These are phyloP conservation scores for Penicillium canariense DNA, from an alignment of 495 filamentous ascomycete genomes.

Conservation along the genomic window DNA sequence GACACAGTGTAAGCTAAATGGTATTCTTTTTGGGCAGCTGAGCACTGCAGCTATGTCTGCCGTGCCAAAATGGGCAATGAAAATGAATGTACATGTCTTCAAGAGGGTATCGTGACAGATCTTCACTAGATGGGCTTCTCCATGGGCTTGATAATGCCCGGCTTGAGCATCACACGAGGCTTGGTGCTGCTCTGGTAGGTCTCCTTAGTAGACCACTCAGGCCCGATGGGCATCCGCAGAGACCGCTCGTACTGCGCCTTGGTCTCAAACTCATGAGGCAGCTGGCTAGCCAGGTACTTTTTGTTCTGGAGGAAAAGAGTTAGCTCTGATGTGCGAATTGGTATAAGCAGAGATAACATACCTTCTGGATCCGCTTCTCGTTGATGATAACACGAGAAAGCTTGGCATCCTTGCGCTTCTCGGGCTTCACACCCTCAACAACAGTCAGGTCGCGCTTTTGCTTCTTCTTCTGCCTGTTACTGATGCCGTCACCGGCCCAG, in stretches of 20 bases:
- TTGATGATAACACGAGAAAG: conserved; percentile 85
- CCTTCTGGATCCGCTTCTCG: conserved; percentile 89
- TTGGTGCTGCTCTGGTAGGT: conserved; percentile 87
- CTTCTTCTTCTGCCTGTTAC: conserved; percentile 58
- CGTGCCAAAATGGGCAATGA: background rate
- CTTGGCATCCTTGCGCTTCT: conserved; percentile 77
- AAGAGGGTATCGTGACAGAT: conserved; percentile 5
- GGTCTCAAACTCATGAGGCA: conserved; percentile 86
- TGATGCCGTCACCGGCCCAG: conserved; percentile 81
- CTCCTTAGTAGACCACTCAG: conserved; percentile 93
- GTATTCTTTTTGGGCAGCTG: conserved; percentile 6
- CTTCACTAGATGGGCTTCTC: conserved; percentile 65
- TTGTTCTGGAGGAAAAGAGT: conserved; percentile 58
- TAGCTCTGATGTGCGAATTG: conserved; percentile 13
- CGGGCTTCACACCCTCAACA: conserved; percentile 71
- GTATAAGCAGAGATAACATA: conserved; percentile 34
- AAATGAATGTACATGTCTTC: conserved; percentile 11
- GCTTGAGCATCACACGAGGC: conserved; percentile 88
- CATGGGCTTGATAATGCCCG: conserved; percentile 88
- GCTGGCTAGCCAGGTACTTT: conserved; percentile 76
- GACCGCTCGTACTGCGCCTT: conserved; percentile 87
- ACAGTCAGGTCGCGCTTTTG: conserved; percentile 65
- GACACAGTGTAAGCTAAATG: background rate
- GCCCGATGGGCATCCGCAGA: conserved; percentile 81
- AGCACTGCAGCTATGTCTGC: background rate